Base-by-base conservation (phyloP, 805 yeast species). In the Clavispora vitiphila region DNA sequence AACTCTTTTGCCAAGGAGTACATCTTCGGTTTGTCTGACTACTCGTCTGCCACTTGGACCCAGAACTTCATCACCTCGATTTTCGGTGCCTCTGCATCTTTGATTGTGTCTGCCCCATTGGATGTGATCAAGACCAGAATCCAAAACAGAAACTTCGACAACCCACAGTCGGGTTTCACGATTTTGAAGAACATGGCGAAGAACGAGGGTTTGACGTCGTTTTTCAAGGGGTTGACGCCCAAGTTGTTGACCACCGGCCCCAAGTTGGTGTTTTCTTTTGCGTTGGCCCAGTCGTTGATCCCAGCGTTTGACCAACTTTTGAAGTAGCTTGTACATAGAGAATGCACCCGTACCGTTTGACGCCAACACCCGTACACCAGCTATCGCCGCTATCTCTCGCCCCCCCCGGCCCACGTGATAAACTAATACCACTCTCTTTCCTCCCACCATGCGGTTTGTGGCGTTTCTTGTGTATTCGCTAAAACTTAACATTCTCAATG, bases 91-190 rank as follows among this genome's bases (percentile, higher is more conserved):
- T 86, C 95, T 42, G 95, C 98, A 16, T 91, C 98, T 8, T 77
- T 93, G 66, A 86, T 93, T 61, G 97, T 93, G 18, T 83, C 95
- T 54, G 99, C 99, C 41, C 99, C 99, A 37, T 77, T 93, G 58
- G 99, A 93, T 62, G 97, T 93, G 43, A 91, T 93, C 68, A 93
- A 93, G 77, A 93, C 99, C 47, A 84, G 99, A 74, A 93, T 93
- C 59, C 99, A 93, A 72, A 93, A 93, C 77, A 83, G 81, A 68
- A 88, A 84, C 74, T 93, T 93, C 56, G 98, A 90, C 57, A 86
- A 89, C 69, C 95, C 96, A 48, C 96, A 93, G 71, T 76, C 88
- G 37, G 99, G 99, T 31, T 72, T 91, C 65, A 86, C 85, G 27
- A 93, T 93, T 56, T 75, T 93, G 67, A 89, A 87, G 71, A 90